Conservation (phyloP, 176 grass and related monocot species). For the Oryza glaberrima region DNA sequence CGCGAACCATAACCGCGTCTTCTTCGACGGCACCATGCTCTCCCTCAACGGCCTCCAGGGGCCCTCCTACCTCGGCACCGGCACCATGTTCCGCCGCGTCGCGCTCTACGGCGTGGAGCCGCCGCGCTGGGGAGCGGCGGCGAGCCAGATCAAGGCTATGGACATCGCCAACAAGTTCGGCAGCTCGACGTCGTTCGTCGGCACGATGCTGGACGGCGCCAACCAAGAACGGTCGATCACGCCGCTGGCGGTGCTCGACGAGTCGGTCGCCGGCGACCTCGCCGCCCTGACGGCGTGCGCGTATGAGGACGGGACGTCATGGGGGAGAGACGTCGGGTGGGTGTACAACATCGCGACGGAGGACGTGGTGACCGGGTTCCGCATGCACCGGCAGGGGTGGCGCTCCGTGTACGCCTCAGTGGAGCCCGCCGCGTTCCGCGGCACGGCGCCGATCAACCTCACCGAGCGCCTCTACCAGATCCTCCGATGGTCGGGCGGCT, state of each 20-base stretch:
- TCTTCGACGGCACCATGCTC: no score
- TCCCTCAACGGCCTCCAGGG: no score
- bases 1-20: no score
- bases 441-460: conserved; percentile 55
- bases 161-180: conserved; percentile 15
- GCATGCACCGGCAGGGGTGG: conserved; percentile 57
- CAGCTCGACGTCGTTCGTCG: conserved; percentile 4
- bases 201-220: not conserved
- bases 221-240: conserved; percentile 35
- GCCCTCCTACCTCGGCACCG: no score
- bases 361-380: conserved; percentile 56
- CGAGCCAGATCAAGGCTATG: no score
- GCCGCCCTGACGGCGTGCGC: conserved; percentile 36
- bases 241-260: not conserved
- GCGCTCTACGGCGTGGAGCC: no score
- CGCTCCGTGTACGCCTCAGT: conserved; percentile 47
- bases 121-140: no score
- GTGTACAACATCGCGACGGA: conserved; percentile 60
- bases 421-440: conserved; percentile 51
- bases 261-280: not conserved
- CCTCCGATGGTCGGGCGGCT: conserved; percentile 44
- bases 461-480: conserved; percentile 57
- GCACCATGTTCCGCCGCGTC: no score
- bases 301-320: conserved; percentile 36
- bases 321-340: conserved; percentile 53